These are phyloP conservation scores for Fennellomyces sp. DNA, from an alignment of 371 early-diverging fungal genomes.

Conservation along the genomic window DNA sequence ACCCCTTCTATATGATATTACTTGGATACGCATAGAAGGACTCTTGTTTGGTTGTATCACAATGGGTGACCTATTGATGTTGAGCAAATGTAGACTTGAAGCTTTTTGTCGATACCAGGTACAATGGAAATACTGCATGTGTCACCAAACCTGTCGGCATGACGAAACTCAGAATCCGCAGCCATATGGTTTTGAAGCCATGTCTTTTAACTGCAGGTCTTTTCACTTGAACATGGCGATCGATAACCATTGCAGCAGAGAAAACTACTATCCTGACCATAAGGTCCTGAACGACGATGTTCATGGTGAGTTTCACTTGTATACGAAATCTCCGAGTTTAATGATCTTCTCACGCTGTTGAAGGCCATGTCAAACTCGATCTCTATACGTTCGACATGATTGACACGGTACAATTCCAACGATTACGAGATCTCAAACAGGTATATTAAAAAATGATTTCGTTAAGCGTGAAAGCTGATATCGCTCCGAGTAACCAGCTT, in stretches of 20 bases:
- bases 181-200: no score
- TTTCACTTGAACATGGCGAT: no score
- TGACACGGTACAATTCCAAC: slow-evolving; percentile 95
- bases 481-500: slow-evolving; percentile 22
- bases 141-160: no score
- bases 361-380: slow-evolving; percentile 85
- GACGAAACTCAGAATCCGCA: no score
- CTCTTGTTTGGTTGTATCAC: no score
- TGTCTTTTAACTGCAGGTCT: no score
- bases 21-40: no score
- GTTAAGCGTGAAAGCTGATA: neutral
- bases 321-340: neutral
- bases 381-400: slow-evolving; percentile 72
- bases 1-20: no score
- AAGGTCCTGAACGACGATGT: neutral
- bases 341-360: slow-evolving; percentile 10
- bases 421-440: slow-evolving; percentile 90
- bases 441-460: slow-evolving; percentile 32
- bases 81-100: no score
- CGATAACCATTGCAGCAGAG: neutral
- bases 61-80: no score
- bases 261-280: neutral
- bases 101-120: no score
- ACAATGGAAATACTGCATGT: no score
- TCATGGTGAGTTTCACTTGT: neutral